A percentile compares a stretch with the other conserved stretches of the same genome.
These are phyloP conservation scores for Aspergillus haitiensis DNA, from an alignment of 495 filamentous ascomycete species.

Conservation along the genomic window DNA sequence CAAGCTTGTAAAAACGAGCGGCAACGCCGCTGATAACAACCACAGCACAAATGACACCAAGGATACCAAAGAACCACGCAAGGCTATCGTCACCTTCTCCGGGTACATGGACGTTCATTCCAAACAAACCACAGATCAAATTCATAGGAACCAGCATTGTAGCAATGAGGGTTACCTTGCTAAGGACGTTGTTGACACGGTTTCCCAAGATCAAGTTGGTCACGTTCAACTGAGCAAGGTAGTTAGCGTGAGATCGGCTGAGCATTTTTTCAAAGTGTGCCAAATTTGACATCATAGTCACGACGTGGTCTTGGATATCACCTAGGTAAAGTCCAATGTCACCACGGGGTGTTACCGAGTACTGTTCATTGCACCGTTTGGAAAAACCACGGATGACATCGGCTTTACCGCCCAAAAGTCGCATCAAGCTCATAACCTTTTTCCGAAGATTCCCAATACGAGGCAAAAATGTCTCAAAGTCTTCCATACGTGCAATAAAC, in stretches of 20 bases:
- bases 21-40: slow-evolving; percentile 52
- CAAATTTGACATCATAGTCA: slow-evolving; percentile 97
- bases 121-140: slow-evolving; percentile 90
- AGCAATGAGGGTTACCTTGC: slow-evolving; percentile 92
- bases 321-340: slow-evolving; percentile 95
- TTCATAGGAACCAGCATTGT: slow-evolving; percentile 97
- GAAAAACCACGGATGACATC: slow-evolving; percentile 97
- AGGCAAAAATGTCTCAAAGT: slow-evolving; percentile 80
- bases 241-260: slow-evolving; percentile 91
- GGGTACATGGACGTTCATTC: slow-evolving; percentile 93
- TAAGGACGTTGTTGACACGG: slow-evolving; percentile 76
- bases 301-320: slow-evolving; percentile 98
- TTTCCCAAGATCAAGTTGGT: slow-evolving; percentile 82
- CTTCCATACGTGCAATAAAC: slow-evolving; percentile 83
- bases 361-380: slow-evolving; percentile 96
- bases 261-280: slow-evolving; percentile 98
- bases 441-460: slow-evolving; percentile 89
- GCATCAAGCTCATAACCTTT: slow-evolving; percentile 90
- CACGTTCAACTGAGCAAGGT: slow-evolving; percentile 90
- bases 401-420: slow-evolving; percentile 90
- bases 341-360: slow-evolving; percentile 87
- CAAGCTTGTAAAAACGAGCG: slow-evolving; percentile 49
- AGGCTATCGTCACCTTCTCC: slow-evolving; percentile 57
- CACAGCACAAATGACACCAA: slow-evolving; percentile 65
- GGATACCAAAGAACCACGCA: slow-evolving; percentile 77